Evolutionary conservation across 441 rosid genomes (phyloP), one percentile per base, ranked within the genome.

Genomic region (Raphanus hybrid): DNA sequence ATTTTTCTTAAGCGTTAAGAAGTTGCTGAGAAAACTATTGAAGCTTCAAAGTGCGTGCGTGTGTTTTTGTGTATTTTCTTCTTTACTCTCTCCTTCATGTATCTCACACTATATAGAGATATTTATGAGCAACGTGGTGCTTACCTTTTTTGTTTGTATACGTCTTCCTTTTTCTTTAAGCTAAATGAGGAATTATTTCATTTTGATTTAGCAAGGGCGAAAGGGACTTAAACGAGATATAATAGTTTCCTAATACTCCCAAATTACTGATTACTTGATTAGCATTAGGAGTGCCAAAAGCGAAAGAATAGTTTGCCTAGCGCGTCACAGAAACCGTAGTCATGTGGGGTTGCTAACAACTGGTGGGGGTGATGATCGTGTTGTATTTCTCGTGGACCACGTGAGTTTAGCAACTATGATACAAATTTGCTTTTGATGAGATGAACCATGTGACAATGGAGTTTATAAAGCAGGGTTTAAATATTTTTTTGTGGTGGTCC

Each of bases 21-120:
- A 62, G 12, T 64, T 20, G 45, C 34, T 39, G 11, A 15, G 3
- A 35, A 45, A 63, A 59, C 37, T 37, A 29, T 14, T 2, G 73
- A 73, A 63, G 61, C 23, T 73, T 52, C 52, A 39, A 67, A 48
- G 11, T 8, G 12, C 4, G 48, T 79, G 8, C 43, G 43, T 78
- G 5, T 23, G 26, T 23, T 23, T 23, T 23, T 65, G 10, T 60
- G n/a, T 78, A 5, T 55, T 78, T 37, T 61, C 60, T 72, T 71
- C 63, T 67, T 35, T 67, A 5, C 50, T 67, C n/a, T 70, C 69
- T 74, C 32, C 39, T 35, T 8, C 62, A 63, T 32, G 20, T 20
- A 34, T 50, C 15, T 57, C 62, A 67, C 59, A 39, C 58, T 79
- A 79, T 78, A 78, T 78, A 74, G 78, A 63, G 75, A 69, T 74